Conservation (phyloP, 2,329 filamentous ascomycete genomes). For the Aspergillus tamarii region DNA sequence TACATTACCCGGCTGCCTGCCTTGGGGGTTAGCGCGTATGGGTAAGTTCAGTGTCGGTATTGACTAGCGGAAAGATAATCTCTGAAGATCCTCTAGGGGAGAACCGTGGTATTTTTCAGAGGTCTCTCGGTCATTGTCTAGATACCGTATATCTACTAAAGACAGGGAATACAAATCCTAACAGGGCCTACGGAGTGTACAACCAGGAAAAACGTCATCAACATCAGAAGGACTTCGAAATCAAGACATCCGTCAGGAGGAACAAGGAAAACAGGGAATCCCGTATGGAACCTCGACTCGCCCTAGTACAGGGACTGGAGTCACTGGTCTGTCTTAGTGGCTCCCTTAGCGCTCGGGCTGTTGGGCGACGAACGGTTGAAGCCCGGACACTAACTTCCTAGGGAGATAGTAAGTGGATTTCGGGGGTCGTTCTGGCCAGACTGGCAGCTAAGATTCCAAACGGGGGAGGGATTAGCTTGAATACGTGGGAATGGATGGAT, state of each 20-base stretch:
- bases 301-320: conserved; percentile 14
- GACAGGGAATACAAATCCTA: not conserved
- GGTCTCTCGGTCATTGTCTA: not conserved
- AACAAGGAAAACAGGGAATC: conserved; percentile 6
- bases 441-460: conserved; percentile 3
- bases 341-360: conserved; percentile 15
- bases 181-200: not conserved
- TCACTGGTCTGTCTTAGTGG: conserved; percentile 16
- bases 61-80: conserved; percentile 7
- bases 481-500: not conserved
- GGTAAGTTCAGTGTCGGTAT: not conserved
- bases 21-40: conserved; percentile 4
- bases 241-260: not conserved
- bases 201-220: not conserved
- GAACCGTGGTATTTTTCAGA: not conserved
- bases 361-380: conserved; percentile 16
- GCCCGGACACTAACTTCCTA: conserved; percentile 8
- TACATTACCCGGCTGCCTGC: not conserved
- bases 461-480: not conserved
- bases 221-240: not conserved
- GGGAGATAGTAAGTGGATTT: conserved; percentile 1
- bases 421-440: conserved; percentile 12
- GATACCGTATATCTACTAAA: not conserved
- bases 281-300: conserved; percentile 13
- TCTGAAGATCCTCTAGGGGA: not conserved